phyloP scores from a whole-genome alignment of 768 basidiomycete species.

The Lactifluus pinguis region DNA sequence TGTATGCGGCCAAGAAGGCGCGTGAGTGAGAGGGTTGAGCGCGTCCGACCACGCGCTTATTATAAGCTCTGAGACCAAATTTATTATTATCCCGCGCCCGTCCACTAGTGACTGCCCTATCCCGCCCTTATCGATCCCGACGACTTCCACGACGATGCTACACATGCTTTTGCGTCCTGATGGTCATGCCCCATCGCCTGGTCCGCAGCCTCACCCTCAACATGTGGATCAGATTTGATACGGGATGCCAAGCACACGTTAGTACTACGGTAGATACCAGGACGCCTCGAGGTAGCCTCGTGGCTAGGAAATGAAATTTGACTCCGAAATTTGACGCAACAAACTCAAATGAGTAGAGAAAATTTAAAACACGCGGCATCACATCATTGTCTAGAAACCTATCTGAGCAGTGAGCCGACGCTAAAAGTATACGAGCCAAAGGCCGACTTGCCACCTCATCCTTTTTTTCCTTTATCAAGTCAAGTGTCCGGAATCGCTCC shows the following conservation, averaged over 20 bases:
- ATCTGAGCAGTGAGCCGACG: too few species aligned
- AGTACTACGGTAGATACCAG: neutral
- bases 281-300: conserved; percentile 9
- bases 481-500: neutral
- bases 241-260: neutral
- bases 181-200: neutral
- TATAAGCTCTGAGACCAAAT: neutral
- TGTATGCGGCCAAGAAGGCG: neutral
- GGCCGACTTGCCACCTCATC: neutral
- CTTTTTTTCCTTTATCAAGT: neutral
- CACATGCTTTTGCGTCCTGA: too few species aligned
- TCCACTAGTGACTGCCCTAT: too few species aligned
- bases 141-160: too few species aligned
- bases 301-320: neutral
- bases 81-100: neutral
- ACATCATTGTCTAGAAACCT: neutral
- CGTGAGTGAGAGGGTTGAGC: neutral
- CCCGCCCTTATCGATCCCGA: neutral
- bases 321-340: neutral
- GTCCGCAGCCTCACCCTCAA: neutral
- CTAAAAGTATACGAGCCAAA: too few species aligned
- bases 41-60: neutral
- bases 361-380: neutral
- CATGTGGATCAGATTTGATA: conserved; percentile 7
- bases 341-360: neutral